Evolutionary conservation across 495 filamentous ascomycete species (phyloP), one percentile per base, ranked within the genome.

Genomic region (Penicillium pulvis): DNA sequence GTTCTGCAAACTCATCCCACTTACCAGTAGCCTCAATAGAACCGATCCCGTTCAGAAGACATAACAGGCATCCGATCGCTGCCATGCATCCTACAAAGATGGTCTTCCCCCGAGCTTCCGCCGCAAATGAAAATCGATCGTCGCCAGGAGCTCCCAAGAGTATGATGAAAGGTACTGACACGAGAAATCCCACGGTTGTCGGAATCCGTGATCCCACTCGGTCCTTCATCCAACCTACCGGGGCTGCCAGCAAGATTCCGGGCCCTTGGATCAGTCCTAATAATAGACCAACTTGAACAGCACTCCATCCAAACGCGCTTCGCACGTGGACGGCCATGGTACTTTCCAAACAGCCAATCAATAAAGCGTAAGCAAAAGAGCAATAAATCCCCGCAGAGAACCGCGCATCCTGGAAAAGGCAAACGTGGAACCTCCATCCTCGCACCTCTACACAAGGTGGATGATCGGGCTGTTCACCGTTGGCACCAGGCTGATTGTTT

Each of bases 21-120:
- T 59, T 55, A 76, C 73, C 48, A 24, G 69, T 72, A n/a, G 67
- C 68, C 43, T 75, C 70, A 44, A 75, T 70, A 0, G 64, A 64
- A 0, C 67, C 71, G 4, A 66, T 56, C 1, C 72, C 71, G 30
- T 58, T 70, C 7, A 72, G 53, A 1, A 75, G 51, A 45, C 51
- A 68, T 24, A 56, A 56, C 12, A 63, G 45, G 47, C 55, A 60
- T 4, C 66, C 68, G 17, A 65, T 57, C 23, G 57, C 20, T 11
- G 53, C 58, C 28, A 68, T 60, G 7, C 43, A 62, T 5, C 57
- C 33, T 4, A 55, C 41, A 48, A 70, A 74, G 0, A 73, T 59
- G 8, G 53, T 51, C 46, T 68, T 52, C 6, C 61, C 70, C 17
- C 61, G 50, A 9, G 47, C 44, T 2, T 30, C 19, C 9, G 51